phyloP scores from a whole-genome alignment of 2,329 filamentous ascomycete genomes.

The Aspergillus phoenicis region DNA sequence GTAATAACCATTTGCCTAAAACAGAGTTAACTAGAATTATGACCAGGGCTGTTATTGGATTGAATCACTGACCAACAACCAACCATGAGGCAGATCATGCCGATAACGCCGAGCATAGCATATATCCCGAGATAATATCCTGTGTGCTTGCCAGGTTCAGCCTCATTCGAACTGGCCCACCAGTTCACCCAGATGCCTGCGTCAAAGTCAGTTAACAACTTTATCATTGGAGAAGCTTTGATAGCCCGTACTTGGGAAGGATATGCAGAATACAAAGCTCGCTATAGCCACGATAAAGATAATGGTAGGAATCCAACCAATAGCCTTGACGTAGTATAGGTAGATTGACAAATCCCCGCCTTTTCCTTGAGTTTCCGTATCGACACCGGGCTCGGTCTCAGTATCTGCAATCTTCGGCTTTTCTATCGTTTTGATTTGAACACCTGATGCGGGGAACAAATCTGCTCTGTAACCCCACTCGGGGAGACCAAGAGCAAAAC shows the following conservation, averaged over 20 bases:
- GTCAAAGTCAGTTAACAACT: slow-evolving; percentile 10
- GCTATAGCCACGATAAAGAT: slow-evolving; percentile 43
- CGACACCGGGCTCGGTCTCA: slow-evolving; percentile 19
- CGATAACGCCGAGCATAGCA: slow-evolving; percentile 42
- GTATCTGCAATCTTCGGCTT: slow-evolving; percentile 26
- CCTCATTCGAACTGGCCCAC: slow-evolving; percentile 44
- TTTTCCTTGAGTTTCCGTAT: slow-evolving; percentile 33
- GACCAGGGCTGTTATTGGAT: background rate
- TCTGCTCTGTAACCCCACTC: slow-evolving; percentile 35
- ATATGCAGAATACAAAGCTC: slow-evolving; percentile 45
- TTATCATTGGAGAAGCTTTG: no score
- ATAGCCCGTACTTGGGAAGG: slow-evolving; percentile 39
- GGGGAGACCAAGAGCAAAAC: slow-evolving; percentile 37
- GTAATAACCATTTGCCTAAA: slow-evolving; percentile 53
- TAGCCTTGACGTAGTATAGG: slow-evolving; percentile 41
- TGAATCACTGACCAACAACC: slow-evolving; percentile 37
- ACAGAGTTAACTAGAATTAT: slow-evolving; percentile 4
- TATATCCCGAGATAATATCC: slow-evolving; percentile 45
- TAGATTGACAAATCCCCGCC: slow-evolving; percentile 50
- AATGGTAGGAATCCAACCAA: slow-evolving; percentile 39
- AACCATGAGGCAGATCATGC: slow-evolving; percentile 39
- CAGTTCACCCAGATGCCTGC: slow-evolving; percentile 46
- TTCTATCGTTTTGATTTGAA: slow-evolving; percentile 7
- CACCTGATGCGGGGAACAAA: slow-evolving; percentile 9
- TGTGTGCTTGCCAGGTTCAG: slow-evolving; percentile 34